These are phyloP conservation scores for Hyaloscypha variabilis DNA, from an alignment of 495 filamentous ascomycete genomes.

Conservation along the genomic window DNA sequence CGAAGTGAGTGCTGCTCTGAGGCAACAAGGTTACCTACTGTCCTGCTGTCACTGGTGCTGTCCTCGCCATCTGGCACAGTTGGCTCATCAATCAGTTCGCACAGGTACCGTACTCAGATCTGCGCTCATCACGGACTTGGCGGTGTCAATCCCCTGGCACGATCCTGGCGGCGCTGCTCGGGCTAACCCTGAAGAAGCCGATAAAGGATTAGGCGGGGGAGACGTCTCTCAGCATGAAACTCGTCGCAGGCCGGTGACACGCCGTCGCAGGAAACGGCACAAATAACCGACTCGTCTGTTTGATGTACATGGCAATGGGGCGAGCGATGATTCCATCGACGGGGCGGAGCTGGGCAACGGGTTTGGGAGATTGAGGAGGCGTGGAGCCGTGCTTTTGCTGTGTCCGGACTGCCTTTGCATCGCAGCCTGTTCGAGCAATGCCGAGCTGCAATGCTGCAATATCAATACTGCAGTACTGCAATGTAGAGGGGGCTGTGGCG, in stretches of 20 bases:
- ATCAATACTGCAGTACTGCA: neutral
- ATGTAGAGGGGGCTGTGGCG: neutral
- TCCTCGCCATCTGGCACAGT: neutral
- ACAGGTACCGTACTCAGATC: constrained; percentile 10
- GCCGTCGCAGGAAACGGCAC: neutral
- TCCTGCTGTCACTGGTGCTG: neutral
- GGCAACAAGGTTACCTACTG: neutral
- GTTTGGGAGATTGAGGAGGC: neutral
- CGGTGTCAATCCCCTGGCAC: constrained; percentile 15
- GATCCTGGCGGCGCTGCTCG: neutral
- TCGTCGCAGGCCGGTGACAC: constrained; percentile 7
- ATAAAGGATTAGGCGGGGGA: neutral
- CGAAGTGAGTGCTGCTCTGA: neutral
- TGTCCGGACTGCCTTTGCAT: neutral
- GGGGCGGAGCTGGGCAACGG: neutral
- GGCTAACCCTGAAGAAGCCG: constrained; percentile 8
- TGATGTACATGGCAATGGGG: neutral
- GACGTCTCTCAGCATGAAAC: constrained; percentile 3
- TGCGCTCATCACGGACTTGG: constrained; percentile 12
- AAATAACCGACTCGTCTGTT: neutral
- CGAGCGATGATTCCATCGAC: neutral
- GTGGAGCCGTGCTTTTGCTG: neutral
- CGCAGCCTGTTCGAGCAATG: neutral
- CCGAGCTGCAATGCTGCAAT: neutral
- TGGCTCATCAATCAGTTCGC: too few relatives aligned